A percentile compares a stretch with the other conserved stretches of the same genome.
Evolutionary conservation across 441 rosid genomes (phyloP).

Genomic region (Brassica balearica): DNA sequence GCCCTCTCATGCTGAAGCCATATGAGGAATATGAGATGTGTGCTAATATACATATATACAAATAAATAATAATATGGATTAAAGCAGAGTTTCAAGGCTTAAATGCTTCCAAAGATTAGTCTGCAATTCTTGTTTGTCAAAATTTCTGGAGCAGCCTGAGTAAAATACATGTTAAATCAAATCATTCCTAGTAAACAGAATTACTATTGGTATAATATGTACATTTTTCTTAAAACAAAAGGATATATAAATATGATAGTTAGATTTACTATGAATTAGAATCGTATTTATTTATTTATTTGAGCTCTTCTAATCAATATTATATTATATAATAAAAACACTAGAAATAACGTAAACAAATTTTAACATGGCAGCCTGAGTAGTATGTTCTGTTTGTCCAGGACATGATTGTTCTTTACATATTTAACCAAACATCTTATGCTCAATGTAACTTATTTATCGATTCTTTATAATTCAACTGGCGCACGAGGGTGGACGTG

Average conservation of each 20-base stretch:
- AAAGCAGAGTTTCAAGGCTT: neutral
- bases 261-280: neutral
- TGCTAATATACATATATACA: neutral
- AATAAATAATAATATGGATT: neutral
- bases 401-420: neutral
- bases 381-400: neutral
- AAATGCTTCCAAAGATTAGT: constrained; percentile 1
- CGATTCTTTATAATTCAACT: constrained; percentile 4
- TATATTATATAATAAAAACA: neutral
- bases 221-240: neutral
- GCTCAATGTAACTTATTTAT: constrained; percentile 6
- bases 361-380: neutral
- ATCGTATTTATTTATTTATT: neutral
- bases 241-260: neutral
- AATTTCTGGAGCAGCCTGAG: constrained; percentile 1
- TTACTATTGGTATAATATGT: neutral
- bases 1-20: neutral
- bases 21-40: neutral
- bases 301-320: neutral
- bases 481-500: constrained; percentile 15
- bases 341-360: neutral
- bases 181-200: constrained; percentile 2
- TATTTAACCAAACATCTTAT: constrained; percentile 5
- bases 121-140: neutral
- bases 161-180: neutral